phyloP scores from a whole-genome alignment of 2,329 filamentous ascomycete species.

The Chaetomium olivaceum region DNA sequence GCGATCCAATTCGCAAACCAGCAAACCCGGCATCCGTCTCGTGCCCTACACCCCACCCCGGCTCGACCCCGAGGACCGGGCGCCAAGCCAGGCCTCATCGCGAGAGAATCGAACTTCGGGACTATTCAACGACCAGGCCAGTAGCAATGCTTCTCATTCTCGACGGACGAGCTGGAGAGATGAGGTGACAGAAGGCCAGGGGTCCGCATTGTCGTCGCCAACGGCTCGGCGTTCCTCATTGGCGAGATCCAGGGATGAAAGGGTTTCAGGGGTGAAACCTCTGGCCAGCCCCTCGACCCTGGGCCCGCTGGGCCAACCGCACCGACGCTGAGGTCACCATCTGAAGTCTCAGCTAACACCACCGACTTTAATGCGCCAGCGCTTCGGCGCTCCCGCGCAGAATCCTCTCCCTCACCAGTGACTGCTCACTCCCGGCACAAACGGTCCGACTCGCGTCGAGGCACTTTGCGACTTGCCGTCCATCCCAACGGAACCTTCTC shows the following conservation, averaged over 20 bases:
- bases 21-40: slow-evolving; percentile 47
- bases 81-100: slow-evolving; percentile 34
- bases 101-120: slow-evolving; percentile 29
- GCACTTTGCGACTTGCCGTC: slow-evolving; percentile 49
- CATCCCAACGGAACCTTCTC: slow-evolving; percentile 62
- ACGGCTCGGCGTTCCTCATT: slow-evolving; percentile 40
- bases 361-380: slow-evolving; percentile 42
- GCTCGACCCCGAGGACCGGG: slow-evolving; percentile 36
- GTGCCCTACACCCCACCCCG: slow-evolving; percentile 52
- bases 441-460: slow-evolving; percentile 43
- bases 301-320: slow-evolving; percentile 38
- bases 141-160: slow-evolving; percentile 19
- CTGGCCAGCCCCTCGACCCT: slow-evolving; percentile 37
- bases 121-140: slow-evolving; percentile 28
- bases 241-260: slow-evolving; percentile 40
- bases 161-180: slow-evolving; percentile 26
- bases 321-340: slow-evolving; percentile 42
- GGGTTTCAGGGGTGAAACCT: slow-evolving; percentile 51
- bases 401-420: slow-evolving; percentile 30
- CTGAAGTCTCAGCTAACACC: slow-evolving; percentile 42
- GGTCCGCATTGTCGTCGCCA: slow-evolving; percentile 41
- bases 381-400: slow-evolving; percentile 29
- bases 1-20: slow-evolving; percentile 45
- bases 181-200: slow-evolving; percentile 34
- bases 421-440: slow-evolving; percentile 24